Evolutionary conservation across 305 asterid species (phyloP).

Genomic region (Plantago coronopus): DNA sequence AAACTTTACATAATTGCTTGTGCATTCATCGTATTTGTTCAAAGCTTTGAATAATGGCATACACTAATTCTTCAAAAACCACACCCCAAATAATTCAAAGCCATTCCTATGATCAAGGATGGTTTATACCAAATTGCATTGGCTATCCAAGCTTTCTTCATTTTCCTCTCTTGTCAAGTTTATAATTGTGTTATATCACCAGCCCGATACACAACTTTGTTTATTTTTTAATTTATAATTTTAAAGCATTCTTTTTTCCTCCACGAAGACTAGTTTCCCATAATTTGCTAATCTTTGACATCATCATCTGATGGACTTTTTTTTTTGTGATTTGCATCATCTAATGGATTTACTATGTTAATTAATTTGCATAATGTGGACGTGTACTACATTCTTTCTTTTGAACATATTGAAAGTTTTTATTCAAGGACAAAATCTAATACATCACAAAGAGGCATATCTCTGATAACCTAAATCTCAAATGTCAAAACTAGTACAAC

Average conservation of each 20-base stretch:
- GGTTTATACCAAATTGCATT: slow-evolving; percentile 4
- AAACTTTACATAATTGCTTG: slow-evolving; percentile 10
- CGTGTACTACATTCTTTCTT: slow-evolving; percentile 12
- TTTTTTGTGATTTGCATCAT: too few relatives aligned
- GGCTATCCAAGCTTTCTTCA: neutral
- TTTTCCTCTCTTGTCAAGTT: slow-evolving; percentile 10
- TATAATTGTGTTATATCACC: slow-evolving; percentile 16
- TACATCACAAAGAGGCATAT: too few relatives aligned
- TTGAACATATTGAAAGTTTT: too few relatives aligned
- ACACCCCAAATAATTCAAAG: slow-evolving; percentile 16
- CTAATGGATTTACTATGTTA: slow-evolving; percentile 16
- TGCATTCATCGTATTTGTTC: slow-evolving; percentile 1
- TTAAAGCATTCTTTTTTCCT: neutral
- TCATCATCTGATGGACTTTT: slow-evolving; percentile 4
- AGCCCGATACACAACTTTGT: neutral
- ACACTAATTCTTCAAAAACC: slow-evolving; percentile 6
- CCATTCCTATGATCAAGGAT: slow-evolving; percentile 14
- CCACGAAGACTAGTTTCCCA: neutral
- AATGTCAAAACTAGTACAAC: too few relatives aligned
- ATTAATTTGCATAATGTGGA: neutral
- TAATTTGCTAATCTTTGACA: too few relatives aligned
- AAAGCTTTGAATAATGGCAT: neutral
- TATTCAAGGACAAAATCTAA: too few relatives aligned
- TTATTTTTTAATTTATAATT: neutral
- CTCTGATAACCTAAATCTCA: too few relatives aligned